phyloP scores from a whole-genome alignment of 2,329 filamentous ascomycete genomes.

The Lasiodiplodia hormozganensis region DNA sequence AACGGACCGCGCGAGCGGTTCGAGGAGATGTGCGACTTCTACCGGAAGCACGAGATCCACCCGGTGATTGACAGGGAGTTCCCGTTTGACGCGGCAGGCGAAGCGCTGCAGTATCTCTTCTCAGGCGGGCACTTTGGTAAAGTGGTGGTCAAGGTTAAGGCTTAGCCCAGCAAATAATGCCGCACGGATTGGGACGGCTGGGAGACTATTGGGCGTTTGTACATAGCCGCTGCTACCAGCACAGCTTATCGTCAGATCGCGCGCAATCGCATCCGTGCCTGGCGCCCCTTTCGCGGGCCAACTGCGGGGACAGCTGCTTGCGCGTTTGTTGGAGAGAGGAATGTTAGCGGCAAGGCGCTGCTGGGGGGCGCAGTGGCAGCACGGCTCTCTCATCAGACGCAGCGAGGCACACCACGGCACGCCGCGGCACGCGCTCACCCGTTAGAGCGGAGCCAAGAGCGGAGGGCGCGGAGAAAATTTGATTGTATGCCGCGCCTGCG shows the following conservation, averaged over 20 bases:
- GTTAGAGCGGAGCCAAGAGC: constrained; percentile 15
- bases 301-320: constrained; percentile 17
- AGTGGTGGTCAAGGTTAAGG: constrained; percentile 45
- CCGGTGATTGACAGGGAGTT: constrained; percentile 52
- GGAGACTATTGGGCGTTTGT: constrained; percentile 6
- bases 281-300: constrained; percentile 15
- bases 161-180: constrained; percentile 23
- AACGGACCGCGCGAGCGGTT: constrained; percentile 67
- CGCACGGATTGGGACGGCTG: constrained; percentile 1
- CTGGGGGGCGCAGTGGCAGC: constrained; percentile 13
- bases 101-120: constrained; percentile 42
- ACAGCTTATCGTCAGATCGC: constrained; percentile 17
- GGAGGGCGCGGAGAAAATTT: constrained; percentile 20
- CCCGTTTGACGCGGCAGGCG: constrained; percentile 43
- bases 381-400: background rate
- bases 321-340: constrained; percentile 4
- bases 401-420: background rate
- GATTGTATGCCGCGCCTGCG: constrained; percentile 2
- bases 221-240: constrained; percentile 5
- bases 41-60: constrained; percentile 48
- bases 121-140: constrained; percentile 50
- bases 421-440: background rate
- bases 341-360: constrained; percentile 14
- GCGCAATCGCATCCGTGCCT: background rate
- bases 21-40: constrained; percentile 52